Conservation (phyloP, 768 basidiomycete species). For the Lentinula raphanica region DNA sequence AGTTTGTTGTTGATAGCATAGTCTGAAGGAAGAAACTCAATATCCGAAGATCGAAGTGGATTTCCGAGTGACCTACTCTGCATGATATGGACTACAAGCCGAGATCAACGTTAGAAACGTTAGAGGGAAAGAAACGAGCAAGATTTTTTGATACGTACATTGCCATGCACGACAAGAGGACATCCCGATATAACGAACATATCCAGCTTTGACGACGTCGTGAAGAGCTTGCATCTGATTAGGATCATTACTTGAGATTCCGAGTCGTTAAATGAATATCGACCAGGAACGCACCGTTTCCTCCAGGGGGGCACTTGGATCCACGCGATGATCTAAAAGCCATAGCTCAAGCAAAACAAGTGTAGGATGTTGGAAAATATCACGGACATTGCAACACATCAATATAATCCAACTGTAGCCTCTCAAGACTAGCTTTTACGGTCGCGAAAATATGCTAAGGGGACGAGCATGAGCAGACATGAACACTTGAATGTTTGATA, state of each 20-base stretch:
- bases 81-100: constrained; percentile 5
- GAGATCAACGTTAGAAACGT: background rate
- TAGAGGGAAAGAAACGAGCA: background rate
- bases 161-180: constrained; percentile 14
- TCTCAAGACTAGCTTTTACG: constrained; percentile 34
- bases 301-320: constrained; percentile 42
- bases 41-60: background rate
- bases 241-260: background rate
- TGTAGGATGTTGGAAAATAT: background rate
- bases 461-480: background rate
- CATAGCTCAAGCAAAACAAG: no score
- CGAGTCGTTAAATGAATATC: background rate
- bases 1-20: constrained; percentile 37
- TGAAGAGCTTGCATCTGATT: constrained; percentile 48
- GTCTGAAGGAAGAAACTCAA: constrained; percentile 15
- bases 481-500: background rate
- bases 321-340: constrained; percentile 46
- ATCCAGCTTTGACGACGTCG: constrained; percentile 44
- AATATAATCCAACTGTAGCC: constrained; percentile 46
- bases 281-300: constrained; percentile 25
- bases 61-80: background rate
- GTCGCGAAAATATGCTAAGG: constrained; percentile 51
- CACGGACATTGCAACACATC: constrained; percentile 46
- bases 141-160: constrained; percentile 28
- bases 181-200: constrained; percentile 42